Evolutionary conservation across 2,329 filamentous ascomycete species (phyloP).

Genomic region (Setomelanomma holmii): DNA sequence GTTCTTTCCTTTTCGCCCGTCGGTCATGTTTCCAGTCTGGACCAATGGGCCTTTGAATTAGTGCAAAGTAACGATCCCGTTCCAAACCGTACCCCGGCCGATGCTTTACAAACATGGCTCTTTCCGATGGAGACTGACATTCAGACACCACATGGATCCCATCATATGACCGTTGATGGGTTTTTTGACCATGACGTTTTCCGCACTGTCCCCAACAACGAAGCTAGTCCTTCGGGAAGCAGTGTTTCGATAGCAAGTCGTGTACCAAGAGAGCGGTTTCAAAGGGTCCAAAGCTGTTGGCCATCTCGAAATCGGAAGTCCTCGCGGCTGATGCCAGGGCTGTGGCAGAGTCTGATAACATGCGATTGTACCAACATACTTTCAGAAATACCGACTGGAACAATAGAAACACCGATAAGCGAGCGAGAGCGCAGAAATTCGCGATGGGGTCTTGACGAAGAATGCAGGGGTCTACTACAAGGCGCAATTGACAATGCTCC

Average conservation of each 20-base stretch:
- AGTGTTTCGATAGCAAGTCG: constrained; percentile 47
- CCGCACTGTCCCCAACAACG: constrained; percentile 29
- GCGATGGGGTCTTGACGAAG: constrained; percentile 46
- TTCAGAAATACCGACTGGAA: constrained; percentile 35
- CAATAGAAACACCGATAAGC: constrained; percentile 31
- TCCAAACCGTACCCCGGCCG: constrained; percentile 45
- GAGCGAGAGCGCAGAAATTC: constrained; percentile 41
- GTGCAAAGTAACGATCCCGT: constrained; percentile 46
- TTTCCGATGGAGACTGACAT: constrained; percentile 44
- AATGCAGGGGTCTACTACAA: constrained; percentile 52
- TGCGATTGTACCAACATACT: constrained; percentile 46
- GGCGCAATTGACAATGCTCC: constrained; percentile 35
- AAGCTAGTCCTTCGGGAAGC: constrained; percentile 43
- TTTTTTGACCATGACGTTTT: constrained; percentile 41
- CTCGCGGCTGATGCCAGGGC: constrained; percentile 40
- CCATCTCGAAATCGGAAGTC: constrained; percentile 41
- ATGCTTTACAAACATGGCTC: constrained; percentile 47
- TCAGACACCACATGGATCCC: constrained; percentile 31
- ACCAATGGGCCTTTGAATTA: constrained; percentile 48
- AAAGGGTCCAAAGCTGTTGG: constrained; percentile 50
- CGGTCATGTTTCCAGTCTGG: constrained; percentile 43
- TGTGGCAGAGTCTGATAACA: constrained; percentile 44
- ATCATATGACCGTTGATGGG: constrained; percentile 40
- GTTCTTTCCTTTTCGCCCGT: constrained; percentile 45
- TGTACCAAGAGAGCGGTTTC: constrained; percentile 49